Evolutionary conservation across 495 filamentous ascomycete species (phyloP).

Genomic region (Sabuloglossum arenarium): DNA sequence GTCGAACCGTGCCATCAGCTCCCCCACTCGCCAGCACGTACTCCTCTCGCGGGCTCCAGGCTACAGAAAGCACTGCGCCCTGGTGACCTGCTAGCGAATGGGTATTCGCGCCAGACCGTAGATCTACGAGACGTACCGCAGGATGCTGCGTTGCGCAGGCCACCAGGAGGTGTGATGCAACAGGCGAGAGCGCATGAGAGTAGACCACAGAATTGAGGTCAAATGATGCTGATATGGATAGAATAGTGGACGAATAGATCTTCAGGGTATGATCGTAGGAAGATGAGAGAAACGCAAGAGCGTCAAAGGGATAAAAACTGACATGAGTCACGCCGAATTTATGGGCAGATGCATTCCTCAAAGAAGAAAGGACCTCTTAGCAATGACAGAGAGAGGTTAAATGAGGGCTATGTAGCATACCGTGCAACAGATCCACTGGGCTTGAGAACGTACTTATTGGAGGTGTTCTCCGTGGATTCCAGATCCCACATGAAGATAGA

Average conservation of each 20-base stretch:
- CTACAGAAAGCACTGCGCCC: conserved; percentile 47
- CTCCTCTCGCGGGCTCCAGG: conserved; percentile 61
- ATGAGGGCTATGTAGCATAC: background rate
- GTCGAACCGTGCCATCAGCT: conserved; percentile 52
- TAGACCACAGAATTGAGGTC: conserved; percentile 40
- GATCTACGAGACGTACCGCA: conserved; percentile 58
- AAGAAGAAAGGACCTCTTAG: background rate
- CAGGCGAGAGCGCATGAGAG: conserved; percentile 54
- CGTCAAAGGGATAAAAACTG: conserved; percentile 76
- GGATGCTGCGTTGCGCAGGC: conserved; percentile 71
- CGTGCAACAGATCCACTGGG: background rate
- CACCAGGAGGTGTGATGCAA: conserved; percentile 49
- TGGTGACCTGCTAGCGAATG: conserved; percentile 60
- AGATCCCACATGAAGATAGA: conserved; percentile 73
- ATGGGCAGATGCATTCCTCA: conserved; percentile 28
- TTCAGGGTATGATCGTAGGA: conserved; percentile 74
- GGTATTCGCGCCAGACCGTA: conserved; percentile 52
- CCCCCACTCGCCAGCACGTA: conserved; percentile 62
- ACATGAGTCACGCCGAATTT: conserved; percentile 67
- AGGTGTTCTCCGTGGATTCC: conserved; percentile 24
- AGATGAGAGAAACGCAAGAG: conserved; percentile 55
- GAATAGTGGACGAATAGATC: conserved; percentile 45
- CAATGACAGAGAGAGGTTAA: background rate
- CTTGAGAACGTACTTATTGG: background rate
- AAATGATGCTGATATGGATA: conserved; percentile 26